Evolutionary conservation across 768 basidiomycete genomes (phyloP).

Genomic region (Sistotremastrum suecicum): DNA sequence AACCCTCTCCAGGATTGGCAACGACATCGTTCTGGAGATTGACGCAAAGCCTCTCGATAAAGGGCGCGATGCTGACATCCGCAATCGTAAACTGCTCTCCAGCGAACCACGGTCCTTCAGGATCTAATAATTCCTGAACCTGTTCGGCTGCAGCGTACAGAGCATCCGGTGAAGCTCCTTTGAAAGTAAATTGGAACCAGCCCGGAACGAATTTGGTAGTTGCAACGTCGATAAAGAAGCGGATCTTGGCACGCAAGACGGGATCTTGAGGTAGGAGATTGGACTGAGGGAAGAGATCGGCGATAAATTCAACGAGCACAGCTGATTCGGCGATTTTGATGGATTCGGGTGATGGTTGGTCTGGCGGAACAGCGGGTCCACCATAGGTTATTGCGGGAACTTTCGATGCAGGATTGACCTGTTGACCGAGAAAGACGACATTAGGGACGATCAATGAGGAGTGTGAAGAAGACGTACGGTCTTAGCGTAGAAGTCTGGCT

Average conservation of each 20-base stretch:
- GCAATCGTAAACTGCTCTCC: conserved; percentile 42
- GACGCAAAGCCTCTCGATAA: conserved; percentile 39
- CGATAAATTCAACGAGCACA: conserved; percentile 51
- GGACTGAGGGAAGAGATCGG: conserved; percentile 38
- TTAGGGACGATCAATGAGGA: no score
- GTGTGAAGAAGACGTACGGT: conserved; percentile 3
- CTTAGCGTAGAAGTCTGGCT: conserved; percentile 55
- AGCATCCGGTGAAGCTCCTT: conserved; percentile 21
- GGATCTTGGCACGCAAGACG: conserved; percentile 39
- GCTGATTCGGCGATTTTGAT: conserved; percentile 51
- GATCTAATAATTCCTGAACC: conserved; percentile 36
- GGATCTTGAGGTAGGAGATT: conserved; percentile 40
- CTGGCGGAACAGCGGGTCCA: conserved; percentile 39
- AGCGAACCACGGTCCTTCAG: conserved; percentile 28
- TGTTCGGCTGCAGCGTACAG: conserved; percentile 30
- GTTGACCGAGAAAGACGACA: no score
- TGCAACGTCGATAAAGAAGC: conserved; percentile 49
- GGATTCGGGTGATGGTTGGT: conserved; percentile 44
- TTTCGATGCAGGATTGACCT: conserved; percentile 56
- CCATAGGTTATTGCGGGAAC: conserved; percentile 52
- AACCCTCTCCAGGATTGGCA: conserved; percentile 30
- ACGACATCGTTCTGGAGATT: conserved; percentile 37
- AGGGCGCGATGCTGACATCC: conserved; percentile 46
- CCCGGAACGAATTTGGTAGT: conserved; percentile 29
- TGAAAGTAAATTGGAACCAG: conserved; percentile 21